A percentile compares a stretch with the other conserved stretches of the same genome.
phyloP scores from a whole-genome alignment of 208 protist genomes.

The Leishmania tropica region DNA sequence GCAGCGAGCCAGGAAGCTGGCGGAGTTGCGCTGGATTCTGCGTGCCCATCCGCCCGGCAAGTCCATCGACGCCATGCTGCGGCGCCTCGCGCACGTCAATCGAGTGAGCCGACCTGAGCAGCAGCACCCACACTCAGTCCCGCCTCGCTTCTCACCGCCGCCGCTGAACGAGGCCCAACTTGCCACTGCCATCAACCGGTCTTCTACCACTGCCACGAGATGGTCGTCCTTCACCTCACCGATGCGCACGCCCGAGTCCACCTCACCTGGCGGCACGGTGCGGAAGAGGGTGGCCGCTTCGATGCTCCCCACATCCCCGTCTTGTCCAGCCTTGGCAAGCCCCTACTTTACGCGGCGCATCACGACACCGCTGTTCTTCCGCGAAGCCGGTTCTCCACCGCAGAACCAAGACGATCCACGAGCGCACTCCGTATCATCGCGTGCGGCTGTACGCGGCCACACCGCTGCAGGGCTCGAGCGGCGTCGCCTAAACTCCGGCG shows the following conservation, averaged over 20 bases:
- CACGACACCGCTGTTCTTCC: background rate
- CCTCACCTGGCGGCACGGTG: background rate
- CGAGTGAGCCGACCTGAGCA: background rate
- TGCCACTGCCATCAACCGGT: background rate
- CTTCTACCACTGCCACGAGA: background rate
- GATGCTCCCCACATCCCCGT: background rate
- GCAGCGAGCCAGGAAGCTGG: conserved; percentile 9
- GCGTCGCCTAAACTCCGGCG: background rate
- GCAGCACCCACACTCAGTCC: background rate
- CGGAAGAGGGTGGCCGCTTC: background rate
- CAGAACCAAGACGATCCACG: background rate
- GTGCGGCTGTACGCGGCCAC: background rate
- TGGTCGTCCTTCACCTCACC: background rate
- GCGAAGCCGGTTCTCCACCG: no score
- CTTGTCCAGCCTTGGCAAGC: background rate
- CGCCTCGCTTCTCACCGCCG: background rate
- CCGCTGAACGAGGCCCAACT: conserved; percentile 7
- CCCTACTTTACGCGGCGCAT: background rate
- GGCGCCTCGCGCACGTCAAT: background rate
- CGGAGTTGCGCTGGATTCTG: conserved; percentile 22
- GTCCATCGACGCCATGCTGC: conserved; percentile 1
- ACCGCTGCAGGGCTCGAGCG: no score
- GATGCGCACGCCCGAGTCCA: background rate
- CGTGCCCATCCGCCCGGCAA: conserved; percentile 3
- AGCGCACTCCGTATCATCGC: background rate